Evolutionary conservation across 2,329 filamentous ascomycete species (phyloP), one percentile per base, ranked within the genome.

Genomic region (Epichloe aotearoae): DNA sequence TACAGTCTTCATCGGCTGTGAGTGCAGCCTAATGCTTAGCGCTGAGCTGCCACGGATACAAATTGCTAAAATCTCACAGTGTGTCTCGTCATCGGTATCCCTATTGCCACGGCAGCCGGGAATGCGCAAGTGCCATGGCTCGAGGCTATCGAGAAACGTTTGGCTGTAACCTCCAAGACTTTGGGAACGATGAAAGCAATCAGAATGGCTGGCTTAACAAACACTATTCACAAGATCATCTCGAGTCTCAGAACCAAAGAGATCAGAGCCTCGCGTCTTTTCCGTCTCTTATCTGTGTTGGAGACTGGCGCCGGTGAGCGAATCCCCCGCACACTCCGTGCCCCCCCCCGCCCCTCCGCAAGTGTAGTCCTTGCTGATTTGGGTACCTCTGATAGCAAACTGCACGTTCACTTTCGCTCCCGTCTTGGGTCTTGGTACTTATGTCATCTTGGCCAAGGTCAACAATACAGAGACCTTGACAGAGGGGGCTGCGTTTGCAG

Each of bases 191-290:
- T 72, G 60, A 72, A 71, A 51, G 62, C 64, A 11, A 60, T 73
- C 46, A 71, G 69, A 52, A 68, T 73, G 63, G 65, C 64, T 50
- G 70, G 70, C 0, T 56, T 72, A 20, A 64, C 64, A 11, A 60
- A 64, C 23, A 59, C 58, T 15, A 53, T 70, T 17, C 60, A 61
- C 0, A 43, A 52, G 5, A 62, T 63, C 12, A 55, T 71, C 17
- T 64, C 68, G 46, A 51, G 57, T 36, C 59, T 70, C 5, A 60
- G 69, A 15, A 53, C 64, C 1, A 52, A 61, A 5, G 70, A 72
- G 53, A 47, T 71, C 64, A 56, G 56, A 59, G 52, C 55, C 61
- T 49, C 59, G 62, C 44, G 59, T 57, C 52, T 50, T 4, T 58
- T 63, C 46, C 58, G 58, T 50, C 48, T 58, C 17, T 46, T 58